phyloP scores from a whole-genome alignment of 768 basidiomycete species.

The Lactarius tabidus region DNA sequence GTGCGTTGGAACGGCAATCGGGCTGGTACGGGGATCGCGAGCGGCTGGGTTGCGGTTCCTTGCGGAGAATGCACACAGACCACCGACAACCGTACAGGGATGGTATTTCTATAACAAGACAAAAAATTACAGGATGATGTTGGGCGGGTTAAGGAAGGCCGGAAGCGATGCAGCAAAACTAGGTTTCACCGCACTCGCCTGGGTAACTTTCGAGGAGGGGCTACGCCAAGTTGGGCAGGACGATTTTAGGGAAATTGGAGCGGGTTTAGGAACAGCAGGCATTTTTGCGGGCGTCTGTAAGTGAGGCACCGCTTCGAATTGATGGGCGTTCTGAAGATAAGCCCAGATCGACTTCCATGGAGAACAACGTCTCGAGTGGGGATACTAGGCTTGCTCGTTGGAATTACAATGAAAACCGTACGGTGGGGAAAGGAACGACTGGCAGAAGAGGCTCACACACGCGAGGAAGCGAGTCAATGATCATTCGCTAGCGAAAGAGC shows the following conservation, averaged over 20 bases:
- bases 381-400: conserved; percentile 55
- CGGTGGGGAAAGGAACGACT: conserved; percentile 32
- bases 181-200: conserved; percentile 42
- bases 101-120: conserved; percentile 98
- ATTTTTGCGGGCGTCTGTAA: conserved; percentile 55
- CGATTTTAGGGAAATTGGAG: conserved; percentile 53
- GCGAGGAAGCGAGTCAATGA: conserved; percentile 27
- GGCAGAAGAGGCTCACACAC: conserved; percentile 28
- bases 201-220: conserved; percentile 49
- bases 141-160: conserved; percentile 66
- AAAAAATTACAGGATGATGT: conserved; percentile 84
- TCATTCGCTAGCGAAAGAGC: conserved; percentile 17
- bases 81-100: conserved; percentile 79
- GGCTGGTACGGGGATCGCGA: conserved; percentile 69
- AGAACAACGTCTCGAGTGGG: conserved; percentile 28
- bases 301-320: conserved; percentile 28
- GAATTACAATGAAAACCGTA: conserved; percentile 45
- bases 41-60: conserved; percentile 73
- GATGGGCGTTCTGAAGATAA: conserved; percentile 13
- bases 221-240: conserved; percentile 35
- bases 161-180: conserved; percentile 53
- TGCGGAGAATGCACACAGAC: conserved; percentile 89
- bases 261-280: conserved; percentile 59
- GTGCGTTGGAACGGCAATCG: conserved; percentile 60
- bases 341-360: conserved; percentile 24